phyloP scores from a whole-genome alignment of 1,284 basidiomycete species.

The Golubevia pallescens region DNA sequence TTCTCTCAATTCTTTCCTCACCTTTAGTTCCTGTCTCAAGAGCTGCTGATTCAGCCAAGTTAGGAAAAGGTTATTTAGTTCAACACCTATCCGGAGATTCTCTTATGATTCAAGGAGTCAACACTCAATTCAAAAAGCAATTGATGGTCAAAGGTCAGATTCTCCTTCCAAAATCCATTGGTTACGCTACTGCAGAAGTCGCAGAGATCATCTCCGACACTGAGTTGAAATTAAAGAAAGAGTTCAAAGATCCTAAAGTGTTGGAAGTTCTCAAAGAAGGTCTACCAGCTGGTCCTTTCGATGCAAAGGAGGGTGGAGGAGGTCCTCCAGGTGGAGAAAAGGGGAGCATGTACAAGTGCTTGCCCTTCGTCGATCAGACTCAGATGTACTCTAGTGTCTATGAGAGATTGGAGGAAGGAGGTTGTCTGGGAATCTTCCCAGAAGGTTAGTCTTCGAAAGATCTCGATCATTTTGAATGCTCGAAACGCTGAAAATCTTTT shows the following conservation, averaged over 20 bases:
- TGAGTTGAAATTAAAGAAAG: constrained; percentile 56
- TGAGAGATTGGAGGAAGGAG: constrained; percentile 54
- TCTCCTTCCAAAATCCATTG: constrained; percentile 56
- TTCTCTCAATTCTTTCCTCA: neutral
- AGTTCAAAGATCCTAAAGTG: constrained; percentile 41
- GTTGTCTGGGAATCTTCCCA: constrained; percentile 62
- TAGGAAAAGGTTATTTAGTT: constrained; percentile 44
- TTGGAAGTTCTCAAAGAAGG: constrained; percentile 37
- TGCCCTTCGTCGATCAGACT: constrained; percentile 61
- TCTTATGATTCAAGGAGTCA: constrained; percentile 39
- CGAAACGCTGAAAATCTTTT: neutral
- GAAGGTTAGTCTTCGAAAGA: constrained; percentile 26
- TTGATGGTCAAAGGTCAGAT: constrained; percentile 50
- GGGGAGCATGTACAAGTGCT: constrained; percentile 41
- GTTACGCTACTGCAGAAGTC: constrained; percentile 50
- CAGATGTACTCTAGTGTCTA: constrained; percentile 63
- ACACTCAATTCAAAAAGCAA: constrained; percentile 54
- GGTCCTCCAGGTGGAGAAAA: constrained; percentile 10
- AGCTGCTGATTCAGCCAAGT: constrained; percentile 57
- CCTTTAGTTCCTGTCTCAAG: constrained; percentile 54
- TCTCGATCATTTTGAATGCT: neutral
- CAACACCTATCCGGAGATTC: constrained; percentile 42
- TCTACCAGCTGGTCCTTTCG: neutral
- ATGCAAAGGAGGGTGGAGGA: constrained; percentile 17
- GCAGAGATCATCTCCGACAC: constrained; percentile 59